Evolutionary conservation across 169 alveolate species (phyloP), one percentile per base, ranked within the genome.

Genomic region (Theileria annulata): DNA sequence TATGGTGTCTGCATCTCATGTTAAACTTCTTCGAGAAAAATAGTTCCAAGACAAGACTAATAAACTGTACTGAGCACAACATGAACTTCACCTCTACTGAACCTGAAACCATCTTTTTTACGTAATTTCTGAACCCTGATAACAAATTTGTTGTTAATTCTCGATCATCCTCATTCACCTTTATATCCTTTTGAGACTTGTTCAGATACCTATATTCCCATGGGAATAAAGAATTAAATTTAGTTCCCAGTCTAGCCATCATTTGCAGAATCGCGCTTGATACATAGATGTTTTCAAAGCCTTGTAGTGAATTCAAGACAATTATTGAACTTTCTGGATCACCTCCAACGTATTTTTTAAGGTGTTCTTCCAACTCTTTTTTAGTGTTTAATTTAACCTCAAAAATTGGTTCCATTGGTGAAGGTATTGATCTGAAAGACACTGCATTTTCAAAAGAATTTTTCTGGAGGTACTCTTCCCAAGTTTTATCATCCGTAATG

Each of bases 371-470:
- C 47, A 79, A 59, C 17, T 42, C 79, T 23, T 8, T 62, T 58
- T 15, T n/a, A 17, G 59, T 62, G 35, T 13, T 64, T 1, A 77
- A 35, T 8, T 64, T 30, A 19, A 25, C 23, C 1, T 68, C 68
- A 31, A 80, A 71, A 27, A 80, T 71, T 6, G 88, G 83, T 30
- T 80, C 81, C 51, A 42, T 71, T 3, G 88, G 88, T 1, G 77
- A 71, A 9, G 82, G 83, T 13, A 70, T 21, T 47, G 68, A 25
- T 12, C 48, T 72, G 30, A 28, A 21, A 2, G 67, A n/a, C 4
- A 21, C 42, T 0, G 49, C 8, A 10, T 49, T 25, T 12, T 23
- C 77, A 37, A 33, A 19, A 8, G 42, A 47, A 33, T 25, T 19
- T 37, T 17, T 60, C 31, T 23, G 66, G 33, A 70, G 17, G 59